Base-by-base conservation (phyloP, 1,139 yeast species). In the Blastobotrys proliferans region DNA sequence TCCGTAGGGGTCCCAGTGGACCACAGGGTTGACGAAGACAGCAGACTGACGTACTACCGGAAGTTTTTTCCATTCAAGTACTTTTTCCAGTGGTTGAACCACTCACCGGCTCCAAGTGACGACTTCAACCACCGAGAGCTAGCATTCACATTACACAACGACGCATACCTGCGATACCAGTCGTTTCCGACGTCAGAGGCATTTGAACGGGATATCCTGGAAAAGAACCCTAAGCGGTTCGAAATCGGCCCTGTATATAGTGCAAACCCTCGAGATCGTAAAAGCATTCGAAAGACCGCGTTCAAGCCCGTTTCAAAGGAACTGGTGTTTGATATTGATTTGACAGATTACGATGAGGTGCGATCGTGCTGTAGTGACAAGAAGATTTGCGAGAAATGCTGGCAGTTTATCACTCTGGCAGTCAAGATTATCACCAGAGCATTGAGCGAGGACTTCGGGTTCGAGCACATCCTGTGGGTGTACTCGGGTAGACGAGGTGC, bases 401-500 rank as follows among this genome's bases (percentile, higher is more conserved):
- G 99, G 99, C 82, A 78, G 50, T 92, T 88, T 59, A 86, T 92
- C 51, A 80, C 85, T n/a, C 79, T 88, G 19, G 96, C 97, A 1
- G 77, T 90, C 45, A 74, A 79, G 54, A 78, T 90, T 35, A 68
- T 94, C 47, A 88, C 85, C 47, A 59, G 66, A 1, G 83, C 95
- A 0, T 69, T 92, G 45, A 69, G 77, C 44, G 86, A 87, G 40
- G 98, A 92, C 63, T 92, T 94, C 66, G 97, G 97, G 0, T 90
- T 87, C 63, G 68, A 80, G 45, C 82, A 87, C 61, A 69, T 88
- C 59, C 70, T 92, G 37, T 92, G 98, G 98, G 96, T 92, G 2
- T 92, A 87, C 61, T 87, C 97, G 0, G 99, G 99, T 38, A 82
- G 99, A 70, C 84, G 99, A 74, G 99, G 99, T 63, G 96, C 95